These are phyloP conservation scores for Cladosporium oxysporum DNA, from an alignment of 2,329 filamentous ascomycete genomes.

Conservation along the genomic window DNA sequence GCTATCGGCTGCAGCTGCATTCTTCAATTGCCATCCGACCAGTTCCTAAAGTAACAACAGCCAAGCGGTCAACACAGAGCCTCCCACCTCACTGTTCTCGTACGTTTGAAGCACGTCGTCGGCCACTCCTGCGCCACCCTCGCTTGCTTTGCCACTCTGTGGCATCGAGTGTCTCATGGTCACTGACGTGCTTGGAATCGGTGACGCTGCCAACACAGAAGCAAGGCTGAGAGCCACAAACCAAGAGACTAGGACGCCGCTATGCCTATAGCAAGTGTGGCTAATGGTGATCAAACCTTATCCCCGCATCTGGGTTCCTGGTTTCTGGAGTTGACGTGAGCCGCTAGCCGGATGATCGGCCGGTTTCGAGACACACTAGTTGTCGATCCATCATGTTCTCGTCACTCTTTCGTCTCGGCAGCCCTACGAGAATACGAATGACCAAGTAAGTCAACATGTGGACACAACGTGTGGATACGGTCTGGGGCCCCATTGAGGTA, in stretches of 20 bases:
- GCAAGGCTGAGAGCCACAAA: background rate
- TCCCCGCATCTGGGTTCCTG: conserved; percentile 11
- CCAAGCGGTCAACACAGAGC: background rate
- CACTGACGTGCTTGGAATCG: conserved; percentile 8
- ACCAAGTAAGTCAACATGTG: background rate
- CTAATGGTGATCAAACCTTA: conserved; percentile 13
- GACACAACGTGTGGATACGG: background rate
- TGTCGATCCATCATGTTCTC: conserved; percentile 2
- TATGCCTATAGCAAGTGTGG: background rate
- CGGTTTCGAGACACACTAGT: background rate
- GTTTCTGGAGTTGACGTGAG: background rate
- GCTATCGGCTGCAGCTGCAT: background rate
- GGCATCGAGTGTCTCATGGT: background rate
- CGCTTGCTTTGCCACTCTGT: background rate
- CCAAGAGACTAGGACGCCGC: conserved; percentile 1
- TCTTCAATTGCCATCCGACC: background rate
- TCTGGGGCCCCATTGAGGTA: background rate
- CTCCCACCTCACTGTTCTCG: background rate
- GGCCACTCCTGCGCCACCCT: background rate
- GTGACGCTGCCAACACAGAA: background rate
- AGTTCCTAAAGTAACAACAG: background rate
- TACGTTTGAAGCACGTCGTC: background rate
- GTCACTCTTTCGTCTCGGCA: background rate
- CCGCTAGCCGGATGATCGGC: background rate
- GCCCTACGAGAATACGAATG: background rate